These are phyloP conservation scores for Quercus glauca DNA, from an alignment of 306 rosid genomes.

Conservation along the genomic window DNA sequence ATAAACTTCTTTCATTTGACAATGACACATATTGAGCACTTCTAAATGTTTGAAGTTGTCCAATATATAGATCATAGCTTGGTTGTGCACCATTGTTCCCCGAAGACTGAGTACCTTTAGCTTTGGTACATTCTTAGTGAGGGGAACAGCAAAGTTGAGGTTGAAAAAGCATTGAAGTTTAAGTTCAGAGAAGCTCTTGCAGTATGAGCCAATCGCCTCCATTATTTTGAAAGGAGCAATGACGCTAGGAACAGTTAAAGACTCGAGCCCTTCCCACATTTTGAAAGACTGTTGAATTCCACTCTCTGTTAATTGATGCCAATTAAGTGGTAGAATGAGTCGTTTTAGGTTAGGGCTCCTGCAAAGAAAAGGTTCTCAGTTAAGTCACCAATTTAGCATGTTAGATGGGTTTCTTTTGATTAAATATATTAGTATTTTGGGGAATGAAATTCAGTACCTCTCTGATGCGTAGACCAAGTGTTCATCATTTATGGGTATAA, in stretches of 20 bases:
- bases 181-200: neutral
- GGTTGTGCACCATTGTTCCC: neutral
- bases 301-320: neutral
- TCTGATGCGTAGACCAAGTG: no score
- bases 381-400: no score
- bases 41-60: constrained; percentile 6
- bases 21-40: constrained; percentile 20
- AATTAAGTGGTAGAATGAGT: constrained; percentile 20
- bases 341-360: constrained; percentile 33
- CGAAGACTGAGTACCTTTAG: constrained; percentile 24
- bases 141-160: neutral
- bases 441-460: no score
- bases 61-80: constrained; percentile 8
- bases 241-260: constrained; percentile 19
- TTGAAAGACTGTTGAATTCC: constrained; percentile 9
- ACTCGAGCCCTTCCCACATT: constrained; percentile 29
- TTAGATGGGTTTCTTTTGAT: no score
- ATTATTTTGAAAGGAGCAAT: no score
- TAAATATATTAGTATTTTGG: no score
- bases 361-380: neutral
- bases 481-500: no score
- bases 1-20: neutral
- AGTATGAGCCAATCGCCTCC: no score
- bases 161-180: constrained; percentile 12
- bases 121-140: constrained; percentile 1